These are phyloP conservation scores for Aspergillus flavus DNA, from an alignment of 2,329 filamentous ascomycete species.

Conservation along the genomic window DNA sequence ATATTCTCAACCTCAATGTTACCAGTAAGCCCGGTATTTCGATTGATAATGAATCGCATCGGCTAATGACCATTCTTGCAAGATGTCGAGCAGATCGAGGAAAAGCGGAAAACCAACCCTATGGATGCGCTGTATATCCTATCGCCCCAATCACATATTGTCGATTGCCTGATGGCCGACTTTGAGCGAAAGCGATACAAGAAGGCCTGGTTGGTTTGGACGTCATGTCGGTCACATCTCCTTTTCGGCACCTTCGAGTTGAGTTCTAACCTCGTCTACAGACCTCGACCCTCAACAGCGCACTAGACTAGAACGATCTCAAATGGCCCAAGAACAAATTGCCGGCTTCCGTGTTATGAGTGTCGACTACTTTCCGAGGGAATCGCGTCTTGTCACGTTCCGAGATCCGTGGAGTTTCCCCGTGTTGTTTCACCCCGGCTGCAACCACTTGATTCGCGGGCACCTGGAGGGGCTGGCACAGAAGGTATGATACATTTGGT, in stretches of 20 bases:
- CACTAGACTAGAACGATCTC: conserved; percentile 73
- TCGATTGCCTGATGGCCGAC: conserved; percentile 92
- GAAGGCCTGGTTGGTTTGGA: conserved; percentile 83
- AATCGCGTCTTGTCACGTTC: conserved; percentile 89
- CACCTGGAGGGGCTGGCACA: conserved; percentile 86
- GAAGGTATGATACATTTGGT: conserved; percentile 62
- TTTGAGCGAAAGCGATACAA: conserved; percentile 83
- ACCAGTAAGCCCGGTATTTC: conserved; percentile 66
- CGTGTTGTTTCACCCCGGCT: conserved; percentile 84
- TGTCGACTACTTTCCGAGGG: conserved; percentile 85
- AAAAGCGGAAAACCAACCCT: conserved; percentile 76
- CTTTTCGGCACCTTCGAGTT: conserved; percentile 9
- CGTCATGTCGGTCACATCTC: conserved; percentile 55
- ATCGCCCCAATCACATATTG: conserved; percentile 80
- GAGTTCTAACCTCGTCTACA: conserved; percentile 36
- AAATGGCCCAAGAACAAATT: conserved; percentile 71
- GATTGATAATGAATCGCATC: conserved; percentile 12
- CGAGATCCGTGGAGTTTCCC: conserved; percentile 96
- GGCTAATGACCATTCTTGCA: conserved; percentile 18
- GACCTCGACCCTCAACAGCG: conserved; percentile 71
- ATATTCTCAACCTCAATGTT: conserved; percentile 94
- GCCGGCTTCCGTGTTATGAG: conserved; percentile 80
- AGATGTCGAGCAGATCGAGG: conserved; percentile 96
- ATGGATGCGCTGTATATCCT: conserved; percentile 96
- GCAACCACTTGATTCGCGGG: conserved; percentile 77